Conservation (phyloP, 352 stramenopile genomes). For the Phytopythium delawarense region DNA sequence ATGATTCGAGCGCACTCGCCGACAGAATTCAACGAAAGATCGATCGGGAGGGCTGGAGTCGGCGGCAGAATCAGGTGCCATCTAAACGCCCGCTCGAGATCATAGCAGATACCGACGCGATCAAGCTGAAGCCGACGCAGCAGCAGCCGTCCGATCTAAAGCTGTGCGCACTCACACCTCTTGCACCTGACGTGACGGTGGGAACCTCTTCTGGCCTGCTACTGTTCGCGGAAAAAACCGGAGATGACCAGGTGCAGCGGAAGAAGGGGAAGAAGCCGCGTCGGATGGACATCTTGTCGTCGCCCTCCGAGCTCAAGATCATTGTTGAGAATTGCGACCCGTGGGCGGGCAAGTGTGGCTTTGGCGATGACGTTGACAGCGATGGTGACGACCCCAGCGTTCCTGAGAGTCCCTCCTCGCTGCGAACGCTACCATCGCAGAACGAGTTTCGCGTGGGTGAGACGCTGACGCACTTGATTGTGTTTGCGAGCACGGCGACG, state of each 20-base stretch:
- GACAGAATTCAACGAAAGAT: not conserved
- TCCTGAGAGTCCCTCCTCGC: not conserved
- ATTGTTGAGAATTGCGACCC: not conserved
- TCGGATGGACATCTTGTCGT: not conserved
- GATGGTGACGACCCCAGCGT: not conserved
- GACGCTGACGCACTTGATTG: constrained; percentile 32
- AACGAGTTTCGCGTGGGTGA: constrained; percentile 23
- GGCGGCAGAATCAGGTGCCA: not conserved
- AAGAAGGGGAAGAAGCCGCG: not conserved
- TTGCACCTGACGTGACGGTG: not conserved
- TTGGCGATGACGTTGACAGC: not conserved
- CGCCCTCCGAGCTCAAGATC: constrained; percentile 4
- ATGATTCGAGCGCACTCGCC: not conserved
- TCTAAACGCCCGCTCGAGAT: not conserved
- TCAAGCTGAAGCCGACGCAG: not conserved
- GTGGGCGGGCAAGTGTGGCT: not conserved
- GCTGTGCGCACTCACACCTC: not conserved
- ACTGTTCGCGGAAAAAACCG: not conserved
- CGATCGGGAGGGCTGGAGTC: not conserved
- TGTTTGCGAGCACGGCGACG: constrained; percentile 53
- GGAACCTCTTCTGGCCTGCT: not conserved
- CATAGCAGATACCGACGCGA: not conserved
- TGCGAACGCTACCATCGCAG: too few relatives aligned
- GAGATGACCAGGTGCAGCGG: not conserved
- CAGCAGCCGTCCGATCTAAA: not conserved